Evolutionary conservation across 2,329 filamentous ascomycete genomes (phyloP).

Genomic region (Calycina herbarum): DNA sequence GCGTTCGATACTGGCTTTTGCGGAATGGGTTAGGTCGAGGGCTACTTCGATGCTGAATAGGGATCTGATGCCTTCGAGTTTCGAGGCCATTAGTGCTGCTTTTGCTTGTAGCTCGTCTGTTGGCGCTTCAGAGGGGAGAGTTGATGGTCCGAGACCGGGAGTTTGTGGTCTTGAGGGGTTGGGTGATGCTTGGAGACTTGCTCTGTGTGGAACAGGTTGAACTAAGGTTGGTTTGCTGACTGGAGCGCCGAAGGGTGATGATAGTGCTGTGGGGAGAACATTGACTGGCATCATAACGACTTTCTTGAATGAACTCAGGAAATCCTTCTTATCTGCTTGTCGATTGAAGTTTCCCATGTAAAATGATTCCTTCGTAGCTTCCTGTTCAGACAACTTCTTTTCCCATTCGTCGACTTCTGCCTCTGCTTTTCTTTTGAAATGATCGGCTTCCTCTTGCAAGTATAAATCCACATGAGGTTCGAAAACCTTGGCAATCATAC

Average conservation of each 20-base stretch:
- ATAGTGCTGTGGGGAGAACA: slow-evolving; percentile 69
- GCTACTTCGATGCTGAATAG: slow-evolving; percentile 97
- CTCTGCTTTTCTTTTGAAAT: slow-evolving; percentile 76
- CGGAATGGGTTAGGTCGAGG: slow-evolving; percentile 81
- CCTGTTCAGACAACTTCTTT: slow-evolving; percentile 85
- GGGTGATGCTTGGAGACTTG: slow-evolving; percentile 34
- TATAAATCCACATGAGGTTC: slow-evolving; percentile 95
- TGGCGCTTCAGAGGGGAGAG: slow-evolving; percentile 65
- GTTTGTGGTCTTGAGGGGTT: slow-evolving; percentile 50
- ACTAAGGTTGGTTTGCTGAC: slow-evolving; percentile 39
- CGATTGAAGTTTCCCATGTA: slow-evolving; percentile 95
- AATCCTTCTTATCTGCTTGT: slow-evolving; percentile 94
- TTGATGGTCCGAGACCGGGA: slow-evolving; percentile 43
- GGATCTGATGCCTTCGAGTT: slow-evolving; percentile 90
- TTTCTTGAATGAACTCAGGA: slow-evolving; percentile 94
- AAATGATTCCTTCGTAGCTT: slow-evolving; percentile 86
- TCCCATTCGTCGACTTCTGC: slow-evolving; percentile 83
- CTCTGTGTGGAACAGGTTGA: slow-evolving; percentile 25
- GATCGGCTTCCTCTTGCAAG: slow-evolving; percentile 84
- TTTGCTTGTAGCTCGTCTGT: slow-evolving; percentile 93
- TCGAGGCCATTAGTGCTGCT: slow-evolving; percentile 94
- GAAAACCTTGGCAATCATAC: slow-evolving; percentile 71
- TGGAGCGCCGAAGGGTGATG: slow-evolving; percentile 43
- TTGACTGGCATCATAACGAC: slow-evolving; percentile 99
- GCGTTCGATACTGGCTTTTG: slow-evolving; percentile 84